Percentiles rank a stretch among this genome's conserved stretches.
phyloP scores from a whole-genome alignment of 2,329 filamentous ascomycete genomes.

The Pseudogymnoascus sp. region DNA sequence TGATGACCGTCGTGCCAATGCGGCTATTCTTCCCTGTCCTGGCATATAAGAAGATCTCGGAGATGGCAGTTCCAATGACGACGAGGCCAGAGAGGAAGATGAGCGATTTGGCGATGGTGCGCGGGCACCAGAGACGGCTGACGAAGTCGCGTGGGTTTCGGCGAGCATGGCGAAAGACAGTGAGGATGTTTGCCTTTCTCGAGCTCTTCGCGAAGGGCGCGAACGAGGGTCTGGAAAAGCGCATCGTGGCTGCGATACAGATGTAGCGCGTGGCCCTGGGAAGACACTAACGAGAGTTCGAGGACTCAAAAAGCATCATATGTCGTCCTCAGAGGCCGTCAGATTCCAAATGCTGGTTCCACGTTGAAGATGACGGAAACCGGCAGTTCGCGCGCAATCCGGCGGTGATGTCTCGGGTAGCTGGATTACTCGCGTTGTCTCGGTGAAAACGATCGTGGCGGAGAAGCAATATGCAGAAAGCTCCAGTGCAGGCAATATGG shows the following conservation, averaged over 20 bases:
- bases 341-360: not conserved
- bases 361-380: constrained; percentile 3
- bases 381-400: not conserved
- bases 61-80: not conserved
- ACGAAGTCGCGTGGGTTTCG: constrained; percentile 5
- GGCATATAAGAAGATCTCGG: not conserved
- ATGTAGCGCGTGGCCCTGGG: not conserved
- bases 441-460: constrained; percentile 7
- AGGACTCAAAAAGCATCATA: constrained; percentile 5
- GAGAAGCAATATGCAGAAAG: not conserved
- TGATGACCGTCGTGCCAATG: not conserved
- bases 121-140: not conserved
- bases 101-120: not conserved
- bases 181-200: not conserved
- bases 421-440: not conserved
- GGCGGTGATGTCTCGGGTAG: not conserved
- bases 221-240: constrained; percentile 1
- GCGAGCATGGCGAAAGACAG: not conserved
- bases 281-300: constrained; percentile 4
- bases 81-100: not conserved
- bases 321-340: constrained; percentile 1
- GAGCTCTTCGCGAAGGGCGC: constrained; percentile 4
- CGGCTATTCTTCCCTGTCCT: constrained; percentile 7
- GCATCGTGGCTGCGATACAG: not conserved
- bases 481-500: not conserved